phyloP scores from a whole-genome alignment of 1,139 yeast genomes.

The Debaryomyces sp. region DNA sequence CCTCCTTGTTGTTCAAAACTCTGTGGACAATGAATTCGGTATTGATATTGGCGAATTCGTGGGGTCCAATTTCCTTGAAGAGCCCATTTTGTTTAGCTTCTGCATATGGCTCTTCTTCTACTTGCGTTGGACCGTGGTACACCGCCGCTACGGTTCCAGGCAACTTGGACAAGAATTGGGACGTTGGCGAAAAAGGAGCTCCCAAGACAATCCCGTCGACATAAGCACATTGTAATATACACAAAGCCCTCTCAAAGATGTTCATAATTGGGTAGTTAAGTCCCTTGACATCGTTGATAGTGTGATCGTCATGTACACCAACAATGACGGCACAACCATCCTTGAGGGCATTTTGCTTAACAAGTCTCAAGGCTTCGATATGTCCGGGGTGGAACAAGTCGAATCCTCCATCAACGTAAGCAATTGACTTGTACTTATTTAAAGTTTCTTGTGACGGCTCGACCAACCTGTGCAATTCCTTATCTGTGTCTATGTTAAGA shows the following conservation, averaged over 20 bases:
- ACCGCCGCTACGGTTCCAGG: slow-evolving; percentile 49
- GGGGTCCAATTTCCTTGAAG: slow-evolving; percentile 50
- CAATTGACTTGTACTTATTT: slow-evolving; percentile 33
- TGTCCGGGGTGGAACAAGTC: slow-evolving; percentile 95
- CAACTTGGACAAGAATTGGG: slow-evolving; percentile 37
- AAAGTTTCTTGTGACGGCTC: slow-evolving; percentile 28
- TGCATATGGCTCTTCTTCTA: slow-evolving; percentile 45
- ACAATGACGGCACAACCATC: slow-evolving; percentile 56
- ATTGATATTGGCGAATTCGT: slow-evolving; percentile 60
- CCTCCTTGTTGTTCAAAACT: slow-evolving; percentile 63
- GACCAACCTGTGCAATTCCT: slow-evolving; percentile 34
- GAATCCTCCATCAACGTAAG: slow-evolving; percentile 82
- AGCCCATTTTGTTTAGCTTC: slow-evolving; percentile 39
- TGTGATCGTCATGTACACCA: slow-evolving; percentile 68
- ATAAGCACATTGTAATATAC: slow-evolving; percentile 84
- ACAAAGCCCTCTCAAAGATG: slow-evolving; percentile 77
- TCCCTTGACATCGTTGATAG: slow-evolving; percentile 63
- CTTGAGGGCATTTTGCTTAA: slow-evolving; percentile 40
- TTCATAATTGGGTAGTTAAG: slow-evolving; percentile 85
- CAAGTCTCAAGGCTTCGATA: slow-evolving; percentile 63
- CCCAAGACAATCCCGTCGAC: slow-evolving; percentile 77
- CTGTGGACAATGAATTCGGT: slow-evolving; percentile 69
- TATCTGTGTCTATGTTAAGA: slow-evolving; percentile 28
- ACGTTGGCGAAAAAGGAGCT: slow-evolving; percentile 60
- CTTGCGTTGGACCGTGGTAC: slow-evolving; percentile 64